These are phyloP conservation scores for Agrocybe pediades DNA, from an alignment of 768 basidiomycete genomes.

Conservation along the genomic window DNA sequence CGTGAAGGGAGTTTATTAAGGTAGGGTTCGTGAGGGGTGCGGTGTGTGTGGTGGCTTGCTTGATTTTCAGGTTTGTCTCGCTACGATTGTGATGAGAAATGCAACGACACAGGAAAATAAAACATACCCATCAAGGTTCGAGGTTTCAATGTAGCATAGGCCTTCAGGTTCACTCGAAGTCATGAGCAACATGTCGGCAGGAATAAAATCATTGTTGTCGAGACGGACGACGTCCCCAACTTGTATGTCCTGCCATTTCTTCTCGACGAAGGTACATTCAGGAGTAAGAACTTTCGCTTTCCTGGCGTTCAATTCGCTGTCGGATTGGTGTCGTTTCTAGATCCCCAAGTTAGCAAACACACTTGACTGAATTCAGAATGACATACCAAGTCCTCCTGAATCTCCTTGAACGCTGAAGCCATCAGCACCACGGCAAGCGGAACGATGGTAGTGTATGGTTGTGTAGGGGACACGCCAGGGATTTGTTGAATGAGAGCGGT, in stretches of 20 bases:
- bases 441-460: slow-evolving; percentile 90
- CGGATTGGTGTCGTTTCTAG: slow-evolving; percentile 96
- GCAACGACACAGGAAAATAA: neutral
- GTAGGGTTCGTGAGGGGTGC: slow-evolving; percentile 75
- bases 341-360: slow-evolving; percentile 2
- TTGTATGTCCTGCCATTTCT: slow-evolving; percentile 85
- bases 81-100: slow-evolving; percentile 36
- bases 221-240: slow-evolving; percentile 94
- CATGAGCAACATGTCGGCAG: slow-evolving; percentile 88
- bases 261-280: slow-evolving; percentile 64
- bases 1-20: slow-evolving; percentile 71
- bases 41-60: slow-evolving; percentile 89
- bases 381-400: slow-evolving; percentile 87
- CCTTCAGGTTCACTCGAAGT: slow-evolving; percentile 96
- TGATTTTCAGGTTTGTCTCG: slow-evolving; percentile 99
- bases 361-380: neutral
- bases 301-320: slow-evolving; percentile 87
- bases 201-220: slow-evolving; percentile 92
- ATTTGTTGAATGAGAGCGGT: slow-evolving; percentile 98
- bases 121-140: slow-evolving; percentile 93
- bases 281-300: slow-evolving; percentile 71
- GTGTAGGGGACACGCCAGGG: slow-evolving; percentile 96
- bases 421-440: slow-evolving; percentile 88
- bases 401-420: slow-evolving; percentile 94
- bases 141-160: slow-evolving; percentile 96